phyloP scores from a whole-genome alignment of 2,329 filamentous ascomycete genomes.

The Thelonectria blattea region DNA sequence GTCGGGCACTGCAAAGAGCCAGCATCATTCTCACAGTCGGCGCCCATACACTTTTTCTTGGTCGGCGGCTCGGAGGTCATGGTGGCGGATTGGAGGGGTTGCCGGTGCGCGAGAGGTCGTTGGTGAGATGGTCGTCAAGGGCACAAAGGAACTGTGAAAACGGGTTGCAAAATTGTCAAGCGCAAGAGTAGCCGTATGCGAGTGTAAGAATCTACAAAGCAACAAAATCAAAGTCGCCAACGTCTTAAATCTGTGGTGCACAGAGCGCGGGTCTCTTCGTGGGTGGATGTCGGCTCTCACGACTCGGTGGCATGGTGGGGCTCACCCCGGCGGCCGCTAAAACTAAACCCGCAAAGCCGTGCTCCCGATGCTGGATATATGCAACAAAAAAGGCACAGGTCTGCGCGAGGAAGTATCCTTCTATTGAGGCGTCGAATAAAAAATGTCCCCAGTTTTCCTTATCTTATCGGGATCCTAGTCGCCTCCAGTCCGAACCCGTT shows the following conservation, averaged over 20 bases:
- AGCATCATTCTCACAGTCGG: conserved; percentile 86
- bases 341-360: background rate
- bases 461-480: conserved; percentile 12
- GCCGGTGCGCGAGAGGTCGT: background rate
- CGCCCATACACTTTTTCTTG: conserved; percentile 77
- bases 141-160: background rate
- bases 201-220: background rate
- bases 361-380: conserved; percentile 5
- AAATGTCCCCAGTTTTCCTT: background rate
- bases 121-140: background rate
- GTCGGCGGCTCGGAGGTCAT: conserved; percentile 57
- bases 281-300: conserved; percentile 11
- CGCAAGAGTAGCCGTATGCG: background rate
- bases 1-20: conserved; percentile 90
- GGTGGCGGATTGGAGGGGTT: conserved; percentile 31
- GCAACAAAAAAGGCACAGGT: background rate
- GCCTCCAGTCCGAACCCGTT: background rate
- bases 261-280: conserved; percentile 25
- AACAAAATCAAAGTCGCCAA: background rate
- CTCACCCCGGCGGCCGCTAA: conserved; percentile 4
- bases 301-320: conserved; percentile 22
- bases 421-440: background rate
- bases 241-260: conserved; percentile 17
- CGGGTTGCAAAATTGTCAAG: background rate
- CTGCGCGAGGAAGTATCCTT: background rate